Conservation (phyloP, 352 stramenopile genomes). For the Phytophthora vignae region DNA sequence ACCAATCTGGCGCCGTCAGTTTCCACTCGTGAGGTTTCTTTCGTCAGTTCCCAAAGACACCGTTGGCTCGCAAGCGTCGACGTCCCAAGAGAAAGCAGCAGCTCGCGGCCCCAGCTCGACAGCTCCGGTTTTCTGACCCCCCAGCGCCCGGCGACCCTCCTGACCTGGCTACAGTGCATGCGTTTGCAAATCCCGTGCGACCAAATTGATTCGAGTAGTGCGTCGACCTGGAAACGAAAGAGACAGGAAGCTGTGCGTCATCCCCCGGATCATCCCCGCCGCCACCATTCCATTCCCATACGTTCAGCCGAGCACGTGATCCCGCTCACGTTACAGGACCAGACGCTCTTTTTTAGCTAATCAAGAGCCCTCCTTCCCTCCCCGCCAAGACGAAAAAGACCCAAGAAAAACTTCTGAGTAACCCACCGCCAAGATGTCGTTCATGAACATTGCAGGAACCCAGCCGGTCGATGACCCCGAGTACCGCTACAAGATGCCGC, state of each 20-base stretch:
- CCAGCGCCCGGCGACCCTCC: constrained; percentile 28
- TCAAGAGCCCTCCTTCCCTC: constrained; percentile 6
- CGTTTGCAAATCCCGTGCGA: constrained; percentile 85
- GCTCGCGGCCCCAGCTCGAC: constrained; percentile 7
- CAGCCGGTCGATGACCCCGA: constrained; percentile 92
- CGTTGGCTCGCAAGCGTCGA: constrained; percentile 47
- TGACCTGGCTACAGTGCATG: constrained; percentile 78
- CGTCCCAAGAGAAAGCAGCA: constrained; percentile 8
- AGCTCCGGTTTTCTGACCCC: constrained; percentile 20
- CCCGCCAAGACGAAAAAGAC: constrained; percentile 1
- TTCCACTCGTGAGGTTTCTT: constrained; percentile 8
- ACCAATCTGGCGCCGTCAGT: constrained; percentile 24
- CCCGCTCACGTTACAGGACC: constrained; percentile 45
- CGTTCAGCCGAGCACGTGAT: constrained; percentile 37
- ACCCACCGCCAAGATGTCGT: constrained; percentile 64
- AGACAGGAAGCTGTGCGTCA: constrained; percentile 53
- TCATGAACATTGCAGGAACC: constrained; percentile 93
- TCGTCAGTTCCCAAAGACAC: constrained; percentile 39
- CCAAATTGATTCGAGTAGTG: constrained; percentile 78
- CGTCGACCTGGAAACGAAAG: constrained; percentile 86
- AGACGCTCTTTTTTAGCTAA: constrained; percentile 50
- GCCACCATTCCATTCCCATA: constrained; percentile 42
- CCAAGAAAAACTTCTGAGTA: neutral
- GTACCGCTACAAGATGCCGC: constrained; percentile 99
- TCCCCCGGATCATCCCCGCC: constrained; percentile 45